phyloP scores from a whole-genome alignment of 805 yeast species.

The Barnettozyma sp. region DNA sequence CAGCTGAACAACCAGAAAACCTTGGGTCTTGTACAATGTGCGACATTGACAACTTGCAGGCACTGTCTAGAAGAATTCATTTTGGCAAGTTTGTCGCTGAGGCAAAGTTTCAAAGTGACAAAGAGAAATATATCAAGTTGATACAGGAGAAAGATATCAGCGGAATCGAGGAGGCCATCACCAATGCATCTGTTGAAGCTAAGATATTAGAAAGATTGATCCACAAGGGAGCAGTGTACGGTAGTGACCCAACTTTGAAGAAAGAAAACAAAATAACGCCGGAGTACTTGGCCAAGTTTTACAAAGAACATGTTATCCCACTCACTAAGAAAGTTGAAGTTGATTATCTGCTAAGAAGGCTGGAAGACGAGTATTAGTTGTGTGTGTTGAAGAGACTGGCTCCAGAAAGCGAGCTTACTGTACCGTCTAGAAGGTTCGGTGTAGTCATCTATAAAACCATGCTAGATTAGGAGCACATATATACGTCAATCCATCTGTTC shows the following conservation, averaged over 20 bases:
- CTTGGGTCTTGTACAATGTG: slow-evolving; percentile 78
- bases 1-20: slow-evolving; percentile 77
- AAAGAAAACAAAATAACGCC: slow-evolving; percentile 70
- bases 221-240: slow-evolving; percentile 79
- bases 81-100: slow-evolving; percentile 98
- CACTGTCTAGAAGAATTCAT: slow-evolving; percentile 86
- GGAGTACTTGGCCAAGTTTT: slow-evolving; percentile 72
- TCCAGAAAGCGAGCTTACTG: no score
- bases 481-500: no score
- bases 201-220: slow-evolving; percentile 72
- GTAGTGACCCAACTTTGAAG: slow-evolving; percentile 77
- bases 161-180: slow-evolving; percentile 76
- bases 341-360: slow-evolving; percentile 77
- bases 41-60: slow-evolving; percentile 84
- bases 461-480: no score
- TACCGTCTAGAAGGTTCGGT: no score
- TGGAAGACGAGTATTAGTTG: slow-evolving; percentile 54
- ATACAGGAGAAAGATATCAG: slow-evolving; percentile 58
- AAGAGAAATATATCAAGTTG: slow-evolving; percentile 52
- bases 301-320: slow-evolving; percentile 85
- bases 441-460: no score
- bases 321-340: slow-evolving; percentile 93
- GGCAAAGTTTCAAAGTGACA: slow-evolving; percentile 73
- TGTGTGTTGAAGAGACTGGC: no score
- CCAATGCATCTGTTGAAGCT: slow-evolving; percentile 81